Percentiles rank a stretch among this genome's conserved stretches.
Conservation (phyloP, 2,329 filamentous ascomycete genomes). For the Pseudocercospora pini-densiflorae region DNA sequence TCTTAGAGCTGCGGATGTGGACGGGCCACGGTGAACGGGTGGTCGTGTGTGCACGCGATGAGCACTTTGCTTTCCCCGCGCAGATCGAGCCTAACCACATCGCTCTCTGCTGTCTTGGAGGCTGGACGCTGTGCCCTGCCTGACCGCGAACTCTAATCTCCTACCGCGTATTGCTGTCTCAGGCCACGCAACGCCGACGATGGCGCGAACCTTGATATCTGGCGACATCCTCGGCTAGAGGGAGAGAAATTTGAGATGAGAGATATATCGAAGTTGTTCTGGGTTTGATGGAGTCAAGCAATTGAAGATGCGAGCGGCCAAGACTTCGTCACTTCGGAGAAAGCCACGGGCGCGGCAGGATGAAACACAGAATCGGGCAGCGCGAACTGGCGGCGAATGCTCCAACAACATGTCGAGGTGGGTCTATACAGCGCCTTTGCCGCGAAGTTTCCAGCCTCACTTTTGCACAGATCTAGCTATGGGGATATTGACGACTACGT, state of each 20-base stretch:
- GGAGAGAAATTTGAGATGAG: not conserved
- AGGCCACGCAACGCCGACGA: not conserved
- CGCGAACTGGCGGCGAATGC: constrained; percentile 5
- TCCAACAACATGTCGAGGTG: not conserved
- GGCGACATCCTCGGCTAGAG: not conserved
- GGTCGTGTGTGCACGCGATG: not conserved
- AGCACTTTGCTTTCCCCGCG: not conserved
- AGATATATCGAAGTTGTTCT: not conserved
- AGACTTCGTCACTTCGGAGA: not conserved
- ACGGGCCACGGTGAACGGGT: not conserved
- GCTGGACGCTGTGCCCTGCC: not conserved
- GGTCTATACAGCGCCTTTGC: not conserved
- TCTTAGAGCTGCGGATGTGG: not conserved
- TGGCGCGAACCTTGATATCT: not conserved
- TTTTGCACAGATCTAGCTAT: not conserved
- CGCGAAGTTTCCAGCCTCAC: not conserved
- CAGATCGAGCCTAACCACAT: not conserved
- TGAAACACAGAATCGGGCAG: not conserved
- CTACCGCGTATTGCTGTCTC: not conserved
- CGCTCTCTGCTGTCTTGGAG: not conserved
- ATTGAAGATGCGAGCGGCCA: not conserved
- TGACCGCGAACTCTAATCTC: not conserved
- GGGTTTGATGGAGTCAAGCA: not conserved
- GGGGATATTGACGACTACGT: not conserved
- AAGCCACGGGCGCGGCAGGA: not conserved